Evolutionary conservation across 2,329 filamentous ascomycete species (phyloP), one percentile per base, ranked within the genome.

Genomic region (Rugonectria rugulosa): DNA sequence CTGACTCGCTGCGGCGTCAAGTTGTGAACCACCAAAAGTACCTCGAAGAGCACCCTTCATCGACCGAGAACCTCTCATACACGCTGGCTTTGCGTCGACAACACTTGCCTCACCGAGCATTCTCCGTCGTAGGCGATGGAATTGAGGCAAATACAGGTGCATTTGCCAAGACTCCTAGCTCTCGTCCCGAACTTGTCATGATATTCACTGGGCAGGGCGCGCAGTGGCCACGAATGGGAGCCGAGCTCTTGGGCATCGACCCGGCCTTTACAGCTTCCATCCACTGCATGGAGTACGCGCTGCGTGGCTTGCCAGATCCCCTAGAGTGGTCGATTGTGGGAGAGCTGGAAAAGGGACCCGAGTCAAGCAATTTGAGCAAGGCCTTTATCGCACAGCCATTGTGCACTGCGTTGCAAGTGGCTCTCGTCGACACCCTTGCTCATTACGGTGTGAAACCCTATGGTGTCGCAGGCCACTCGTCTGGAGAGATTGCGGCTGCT

Each of bases 401-500:
- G 0, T 79, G 72, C 27, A 79, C 77, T 1, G 75, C 76, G 0
- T 17, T 81, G 0, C 79, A 81, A 53, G 54, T 81, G 1, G 77
- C 65, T 0, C 60, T 82, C 1, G 68, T 79, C 0, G 71, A 79
- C 12, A 60, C 76, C 0, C 69, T 81, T 3, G 29, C 34, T 0
- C 55, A 59, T 1, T 67, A 67, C 46, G 68, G 71, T 0, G 57
- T 81, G 21, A 44, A 37, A 2, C 73, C 75, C 0, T 23, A 61
- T 6, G 71, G 67, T 1, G 73, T 76, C 0, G 69, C 78, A 4
- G 78, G 78, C 1, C 78, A 81, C 53, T 77, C 74, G 0, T 70
- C 65, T 2, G 78, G 78, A 1, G 78, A 80, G 54, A 77, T 80
- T 27, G 77, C 72, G 0, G 78, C 77, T 2, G 77, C 77, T 0